Base-by-base conservation (phyloP, 108 stramenopile genomes). In the Fragilaria radians region DNA sequence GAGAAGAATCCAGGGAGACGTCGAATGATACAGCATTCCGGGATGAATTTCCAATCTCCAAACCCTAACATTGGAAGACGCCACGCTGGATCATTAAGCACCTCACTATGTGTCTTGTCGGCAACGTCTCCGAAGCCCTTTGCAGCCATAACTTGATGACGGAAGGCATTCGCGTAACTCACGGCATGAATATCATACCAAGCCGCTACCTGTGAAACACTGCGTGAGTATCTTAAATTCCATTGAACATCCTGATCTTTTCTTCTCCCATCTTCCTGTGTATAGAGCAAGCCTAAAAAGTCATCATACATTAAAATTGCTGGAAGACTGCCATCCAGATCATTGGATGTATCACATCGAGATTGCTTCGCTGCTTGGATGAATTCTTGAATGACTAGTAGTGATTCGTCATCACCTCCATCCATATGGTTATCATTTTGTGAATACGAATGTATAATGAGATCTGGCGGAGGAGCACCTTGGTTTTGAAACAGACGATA, bases 1-100 rank as follows among this genome's bases (percentile, higher is more conserved):
- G 27, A 67, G 84, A 21, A 77, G 70, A 22, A 88, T 61, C 81
- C 83, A 86, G 0, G 62, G 57, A 25, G 70, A 72, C 3, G 79
- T 57, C 52, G 83, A 79, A 54, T 91, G 89, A 77, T 78, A 81
- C 0, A 74, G 78, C 84, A 88, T 88, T 23, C 77, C 68, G 0
- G 86, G 89, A 78, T 91, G 89, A 7, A 91, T 83, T 52, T 81
- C 81, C 54, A 85, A 72, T 4, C 67, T 56, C 54, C 62, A 74
- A n/a, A n/a, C 2, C 89, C 89, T 86, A 48, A 68, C 76, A 28
- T 81, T 64, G 3, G 78, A 45, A 7, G 36, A 42, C 14, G 36
- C 36, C 36, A 42, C 36, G 36, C 36, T 11, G 36, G 36, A 42
- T 42, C 14, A 7, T 7, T 42, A 42, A 11, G 11, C 36, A 42